Base-by-base conservation (phyloP, 179 eudicot species). In the Spergularia azorica region DNA sequence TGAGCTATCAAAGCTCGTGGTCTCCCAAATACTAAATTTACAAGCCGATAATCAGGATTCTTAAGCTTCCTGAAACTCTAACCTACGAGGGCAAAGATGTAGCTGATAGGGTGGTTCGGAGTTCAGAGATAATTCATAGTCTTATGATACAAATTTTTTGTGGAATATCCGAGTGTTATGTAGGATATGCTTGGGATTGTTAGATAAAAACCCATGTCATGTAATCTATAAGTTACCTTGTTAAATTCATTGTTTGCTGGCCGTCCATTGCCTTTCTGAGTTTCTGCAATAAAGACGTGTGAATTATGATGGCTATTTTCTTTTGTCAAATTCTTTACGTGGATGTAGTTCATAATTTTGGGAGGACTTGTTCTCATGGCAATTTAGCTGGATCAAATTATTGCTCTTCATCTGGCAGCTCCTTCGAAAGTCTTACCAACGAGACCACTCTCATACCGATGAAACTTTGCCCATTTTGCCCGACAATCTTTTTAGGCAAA, bases 1-100 rank as follows among this genome's bases (percentile, higher is more conserved):
- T 72, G 92, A 92, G 85, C 89, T 90, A 62, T 90, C 92, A 15
- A 90, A 89, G 83, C 78, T 93, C 54, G 87, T 92, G 46, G 75
- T 87, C 41, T 86, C 96, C 54, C 94, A 88, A 76, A 87, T 90
- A 73, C 46, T 90, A 70, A 90, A 85, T 84, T 43, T 88, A 77
- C 92, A 87, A 75, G 39, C 90, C 12, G 95, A 85, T 41, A 68
- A 83, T 48, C 89, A 83, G 73, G 91, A 88, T 80, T 70, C 74
- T 43, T 85, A 69, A 85, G 54, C 79, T 51, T 43, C 55, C 72
- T 32, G 4, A 26, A 16, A 64, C 7, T 63, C 14, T 46, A 5
- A 41, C 10, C 39, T 51, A 56, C 61, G 1, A 79, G 65, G 43
- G n/a, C 57, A 21, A 55, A n/a, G 36, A 13, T 55, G 77, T 17